A percentile compares a stretch with the other conserved stretches of the same genome.
phyloP scores from a whole-genome alignment of 108 stramenopile genomes.

The Fragilaria radians region DNA sequence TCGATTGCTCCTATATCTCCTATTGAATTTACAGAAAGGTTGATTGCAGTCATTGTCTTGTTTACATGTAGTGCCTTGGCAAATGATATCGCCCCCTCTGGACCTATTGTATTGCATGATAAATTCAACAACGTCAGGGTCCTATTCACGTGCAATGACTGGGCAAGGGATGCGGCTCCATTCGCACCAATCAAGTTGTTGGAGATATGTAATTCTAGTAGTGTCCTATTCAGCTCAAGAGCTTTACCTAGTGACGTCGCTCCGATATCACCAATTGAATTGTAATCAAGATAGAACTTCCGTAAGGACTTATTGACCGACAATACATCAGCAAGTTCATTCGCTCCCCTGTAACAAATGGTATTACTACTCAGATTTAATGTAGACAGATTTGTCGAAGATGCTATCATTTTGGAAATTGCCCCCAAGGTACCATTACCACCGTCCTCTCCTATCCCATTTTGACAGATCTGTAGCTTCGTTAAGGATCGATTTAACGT shows the following conservation, averaged over 20 bases:
- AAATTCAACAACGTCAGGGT: no score
- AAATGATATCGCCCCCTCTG: no score
- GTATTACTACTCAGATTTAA: no score
- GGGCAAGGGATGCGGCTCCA: no score
- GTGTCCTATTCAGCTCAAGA: constrained; percentile 14
- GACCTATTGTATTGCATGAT: no score
- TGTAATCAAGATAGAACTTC: constrained; percentile 18
- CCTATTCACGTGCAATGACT: no score
- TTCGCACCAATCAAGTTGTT: background rate
- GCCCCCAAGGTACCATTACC: constrained; percentile 14
- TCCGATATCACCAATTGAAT: constrained; percentile 22
- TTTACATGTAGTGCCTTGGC: no score
- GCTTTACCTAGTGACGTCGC: constrained; percentile 12
- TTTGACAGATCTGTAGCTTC: constrained; percentile 12
- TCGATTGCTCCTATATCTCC: no score
- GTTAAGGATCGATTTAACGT: constrained; percentile 1
- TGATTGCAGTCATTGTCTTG: no score
- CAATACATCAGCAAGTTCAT: no score
- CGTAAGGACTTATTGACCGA: constrained; percentile 1
- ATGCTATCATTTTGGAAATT: constrained; percentile 7
- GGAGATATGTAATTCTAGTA: constrained; percentile 9
- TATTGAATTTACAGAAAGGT: no score
- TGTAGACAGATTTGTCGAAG: constrained; percentile 7
- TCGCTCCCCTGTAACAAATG: no score
- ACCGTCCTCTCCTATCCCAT: constrained; percentile 22